Evolutionary conservation across 352 stramenopile species (phyloP).

Genomic region (Phytophthora constricta): DNA sequence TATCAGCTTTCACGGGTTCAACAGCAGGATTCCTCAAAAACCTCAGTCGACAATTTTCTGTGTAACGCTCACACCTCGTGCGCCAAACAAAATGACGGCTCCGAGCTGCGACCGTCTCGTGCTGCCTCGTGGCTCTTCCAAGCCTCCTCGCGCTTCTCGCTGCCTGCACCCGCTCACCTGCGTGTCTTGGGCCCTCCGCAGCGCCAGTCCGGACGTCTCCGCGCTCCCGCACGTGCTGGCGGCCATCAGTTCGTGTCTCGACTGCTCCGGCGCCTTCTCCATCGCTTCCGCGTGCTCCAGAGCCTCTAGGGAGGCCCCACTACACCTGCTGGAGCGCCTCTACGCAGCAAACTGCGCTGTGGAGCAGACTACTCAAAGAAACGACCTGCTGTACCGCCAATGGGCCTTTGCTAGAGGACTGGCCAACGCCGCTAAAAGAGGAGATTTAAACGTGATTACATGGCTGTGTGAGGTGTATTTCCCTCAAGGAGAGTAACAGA

Average conservation of each 20-base stretch:
- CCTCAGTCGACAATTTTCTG: background rate
- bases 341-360: constrained; percentile 2
- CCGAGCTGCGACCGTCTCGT: background rate
- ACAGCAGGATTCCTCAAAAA: background rate
- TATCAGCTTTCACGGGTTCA: background rate
- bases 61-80: background rate
- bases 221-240: constrained; percentile 35
- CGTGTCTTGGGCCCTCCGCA: constrained; percentile 9
- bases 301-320: constrained; percentile 3
- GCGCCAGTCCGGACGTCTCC: constrained; percentile 19
- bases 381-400: constrained; percentile 33
- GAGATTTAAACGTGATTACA: constrained; percentile 29
- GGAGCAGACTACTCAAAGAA: background rate
- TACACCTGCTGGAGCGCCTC: constrained; percentile 37
- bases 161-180: constrained; percentile 22
- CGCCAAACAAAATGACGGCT: background rate
- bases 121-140: background rate
- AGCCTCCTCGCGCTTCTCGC: constrained; percentile 3
- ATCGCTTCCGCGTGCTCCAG: constrained; percentile 26
- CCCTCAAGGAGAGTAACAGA: constrained; percentile 33
- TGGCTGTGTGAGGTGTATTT: constrained; percentile 38
- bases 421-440: constrained; percentile 28
- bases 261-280: constrained; percentile 27
- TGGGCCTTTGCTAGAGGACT: constrained; percentile 36
- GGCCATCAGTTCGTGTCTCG: constrained; percentile 31